A percentile compares a stretch with the other conserved stretches of the same genome.
These are phyloP conservation scores for Microsporum canis DNA, from an alignment of 2,329 filamentous ascomycete genomes.

Conservation along the genomic window DNA sequence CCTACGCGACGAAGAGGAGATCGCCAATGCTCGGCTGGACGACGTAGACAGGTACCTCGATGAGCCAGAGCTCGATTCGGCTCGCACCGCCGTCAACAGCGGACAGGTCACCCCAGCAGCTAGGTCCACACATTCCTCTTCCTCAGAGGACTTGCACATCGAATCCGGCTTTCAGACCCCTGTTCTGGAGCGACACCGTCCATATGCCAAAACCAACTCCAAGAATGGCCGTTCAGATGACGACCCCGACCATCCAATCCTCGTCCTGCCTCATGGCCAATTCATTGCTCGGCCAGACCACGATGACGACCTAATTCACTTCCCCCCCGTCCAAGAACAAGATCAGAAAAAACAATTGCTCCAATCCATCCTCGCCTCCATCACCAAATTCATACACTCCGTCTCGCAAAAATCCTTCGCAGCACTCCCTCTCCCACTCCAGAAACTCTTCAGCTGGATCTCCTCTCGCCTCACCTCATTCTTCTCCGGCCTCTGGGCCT, in stretches of 20 bases:
- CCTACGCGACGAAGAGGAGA: slow-evolving; percentile 32
- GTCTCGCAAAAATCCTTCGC: slow-evolving; percentile 31
- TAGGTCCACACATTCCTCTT: not conserved
- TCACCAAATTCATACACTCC: slow-evolving; percentile 20
- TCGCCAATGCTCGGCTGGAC: slow-evolving; percentile 26
- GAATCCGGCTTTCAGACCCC: slow-evolving; percentile 33
- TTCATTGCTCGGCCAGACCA: slow-evolving; percentile 31
- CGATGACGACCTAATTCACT: slow-evolving; percentile 49
- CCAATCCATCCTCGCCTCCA: not conserved
- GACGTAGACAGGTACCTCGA: slow-evolving; percentile 33
- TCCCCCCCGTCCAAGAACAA: slow-evolving; percentile 24
- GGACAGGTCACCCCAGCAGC: not conserved
- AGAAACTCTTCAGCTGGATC: slow-evolving; percentile 38
- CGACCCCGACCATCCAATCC: not conserved
- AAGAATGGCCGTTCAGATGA: not conserved
- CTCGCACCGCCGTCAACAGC: not conserved
- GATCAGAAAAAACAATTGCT: slow-evolving; percentile 9
- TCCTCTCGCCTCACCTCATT: slow-evolving; percentile 40
- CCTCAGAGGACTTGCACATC: slow-evolving; percentile 16
- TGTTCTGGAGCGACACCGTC: slow-evolving; percentile 23
- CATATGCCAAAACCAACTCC: slow-evolving; percentile 26
- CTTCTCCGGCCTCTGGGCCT: slow-evolving; percentile 64
- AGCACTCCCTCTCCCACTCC: slow-evolving; percentile 42
- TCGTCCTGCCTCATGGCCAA: slow-evolving; percentile 9
- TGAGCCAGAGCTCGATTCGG: slow-evolving; percentile 20